Percentiles rank a stretch among this genome's conserved stretches.
These are phyloP conservation scores for Nannizziopsis barbatae DNA, from an alignment of 2,329 filamentous ascomycete species.

Conservation along the genomic window DNA sequence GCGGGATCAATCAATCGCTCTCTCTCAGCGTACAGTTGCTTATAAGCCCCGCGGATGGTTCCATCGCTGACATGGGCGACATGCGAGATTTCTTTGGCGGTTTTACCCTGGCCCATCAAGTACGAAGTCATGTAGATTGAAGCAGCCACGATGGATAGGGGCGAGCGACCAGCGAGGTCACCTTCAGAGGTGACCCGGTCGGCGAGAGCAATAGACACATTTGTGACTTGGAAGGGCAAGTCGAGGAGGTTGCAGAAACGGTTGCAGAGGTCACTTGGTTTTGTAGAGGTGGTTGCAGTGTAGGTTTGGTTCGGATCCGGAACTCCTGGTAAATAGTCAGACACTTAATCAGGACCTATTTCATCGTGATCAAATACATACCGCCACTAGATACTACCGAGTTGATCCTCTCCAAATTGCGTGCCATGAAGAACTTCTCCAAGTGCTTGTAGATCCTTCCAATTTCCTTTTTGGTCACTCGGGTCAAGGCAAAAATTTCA, in stretches of 20 bases:
- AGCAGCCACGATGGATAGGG: constrained; percentile 83
- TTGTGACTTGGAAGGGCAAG: constrained; percentile 63
- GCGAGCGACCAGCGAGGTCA: constrained; percentile 81
- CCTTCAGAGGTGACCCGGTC: constrained; percentile 65
- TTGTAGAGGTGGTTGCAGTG: constrained; percentile 63
- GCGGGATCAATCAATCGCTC: constrained; percentile 63
- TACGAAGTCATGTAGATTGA: constrained; percentile 95
- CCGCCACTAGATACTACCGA: constrained; percentile 43
- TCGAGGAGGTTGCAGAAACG: constrained; percentile 81
- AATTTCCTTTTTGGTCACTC: constrained; percentile 94
- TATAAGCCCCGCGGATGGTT: constrained; percentile 92
- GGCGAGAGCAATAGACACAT: constrained; percentile 68
- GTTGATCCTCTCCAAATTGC: constrained; percentile 50
- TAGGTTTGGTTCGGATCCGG: constrained; percentile 48
- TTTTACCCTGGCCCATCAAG: constrained; percentile 65
- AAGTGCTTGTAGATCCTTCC: constrained; percentile 88
- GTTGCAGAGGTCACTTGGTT: constrained; percentile 71
- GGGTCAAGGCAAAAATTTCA: constrained; percentile 87
- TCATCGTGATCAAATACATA: constrained; percentile 29
- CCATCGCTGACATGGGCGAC: constrained; percentile 90
- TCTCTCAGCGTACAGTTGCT: constrained; percentile 64
- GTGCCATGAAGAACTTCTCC: constrained; percentile 72
- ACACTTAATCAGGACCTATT: constrained; percentile 12
- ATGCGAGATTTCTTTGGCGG: constrained; percentile 73
- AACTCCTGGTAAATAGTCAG: constrained; percentile 21